Evolutionary conservation across 2,329 filamentous ascomycete genomes (phyloP).

Genomic region (Cladosporium sp.): DNA sequence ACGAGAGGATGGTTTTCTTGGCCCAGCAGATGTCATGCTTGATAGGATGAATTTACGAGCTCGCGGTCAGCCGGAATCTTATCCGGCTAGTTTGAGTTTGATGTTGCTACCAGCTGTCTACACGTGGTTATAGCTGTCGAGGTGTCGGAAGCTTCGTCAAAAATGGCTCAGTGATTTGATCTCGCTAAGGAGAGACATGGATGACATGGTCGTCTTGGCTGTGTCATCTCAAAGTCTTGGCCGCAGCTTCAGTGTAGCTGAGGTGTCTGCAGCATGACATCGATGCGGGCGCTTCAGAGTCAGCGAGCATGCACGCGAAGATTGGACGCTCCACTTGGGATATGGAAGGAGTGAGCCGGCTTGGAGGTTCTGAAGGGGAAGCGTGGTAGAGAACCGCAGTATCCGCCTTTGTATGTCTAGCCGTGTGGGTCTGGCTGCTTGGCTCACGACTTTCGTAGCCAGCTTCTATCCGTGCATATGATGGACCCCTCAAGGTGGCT

Average conservation of each 20-base stretch:
- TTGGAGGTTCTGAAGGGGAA: not conserved
- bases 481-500: not conserved
- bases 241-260: conserved; percentile 13
- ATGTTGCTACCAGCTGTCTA: not conserved
- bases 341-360: not conserved
- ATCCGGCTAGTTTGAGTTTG: not conserved
- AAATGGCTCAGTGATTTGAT: conserved; percentile 1
- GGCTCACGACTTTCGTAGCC: not conserved
- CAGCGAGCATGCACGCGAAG: conserved; percentile 5
- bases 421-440: not conserved
- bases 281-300: not conserved
- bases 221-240: conserved; percentile 12
- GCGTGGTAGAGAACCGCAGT: conserved; percentile 1
- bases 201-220: conserved; percentile 13
- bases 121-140: not conserved
- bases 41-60: not conserved
- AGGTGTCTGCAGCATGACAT: conserved; percentile 17
- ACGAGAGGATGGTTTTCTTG: not conserved
- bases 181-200: conserved; percentile 2
- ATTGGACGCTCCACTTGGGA: conserved; percentile 9
- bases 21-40: not conserved
- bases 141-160: not conserved
- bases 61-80: not conserved
- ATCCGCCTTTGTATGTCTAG: conserved; percentile 1
- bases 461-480: conserved; percentile 6